A percentile compares a stretch with the other conserved stretches of the same genome.
Conservation (phyloP, 768 basidiomycete species). For the Boletus rex-veris region DNA sequence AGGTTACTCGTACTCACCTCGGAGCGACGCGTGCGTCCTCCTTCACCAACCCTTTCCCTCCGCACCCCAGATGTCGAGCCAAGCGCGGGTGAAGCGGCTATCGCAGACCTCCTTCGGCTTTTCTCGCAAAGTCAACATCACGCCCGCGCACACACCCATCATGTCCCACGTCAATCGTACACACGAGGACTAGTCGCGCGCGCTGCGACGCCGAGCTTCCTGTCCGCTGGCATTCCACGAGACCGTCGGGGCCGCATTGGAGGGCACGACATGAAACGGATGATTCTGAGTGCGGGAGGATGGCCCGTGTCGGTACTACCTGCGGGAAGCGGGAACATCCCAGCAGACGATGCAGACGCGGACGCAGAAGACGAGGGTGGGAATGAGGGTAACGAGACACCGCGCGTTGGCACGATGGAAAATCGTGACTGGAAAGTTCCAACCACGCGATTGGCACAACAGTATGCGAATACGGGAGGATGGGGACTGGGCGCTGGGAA, state of each 20-base stretch:
- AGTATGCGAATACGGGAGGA: slow-evolving; percentile 55
- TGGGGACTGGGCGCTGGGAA: slow-evolving; percentile 70
- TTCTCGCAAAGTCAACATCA: slow-evolving; percentile 52
- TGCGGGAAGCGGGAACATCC: slow-evolving; percentile 3
- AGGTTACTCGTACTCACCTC: slow-evolving; percentile 77
- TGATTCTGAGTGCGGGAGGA: slow-evolving; percentile 30
- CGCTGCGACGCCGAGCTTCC: slow-evolving; percentile 54
- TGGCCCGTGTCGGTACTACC: slow-evolving; percentile 12
- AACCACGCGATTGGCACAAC: slow-evolving; percentile 36
- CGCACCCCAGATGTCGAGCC: slow-evolving; percentile 50
- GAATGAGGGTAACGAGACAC: slow-evolving; percentile 57
- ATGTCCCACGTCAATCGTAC: slow-evolving; percentile 28
- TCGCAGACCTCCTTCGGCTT: slow-evolving; percentile 61
- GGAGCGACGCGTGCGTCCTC: slow-evolving; percentile 54
- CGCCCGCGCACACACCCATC: slow-evolving; percentile 27
- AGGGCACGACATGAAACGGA: slow-evolving; percentile 27
- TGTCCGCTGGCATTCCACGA: slow-evolving; percentile 68
- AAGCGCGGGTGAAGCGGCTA: slow-evolving; percentile 62
- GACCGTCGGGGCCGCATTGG: slow-evolving; percentile 78
- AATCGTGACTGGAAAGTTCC: slow-evolving; percentile 8
- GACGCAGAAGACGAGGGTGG: slow-evolving; percentile 35
- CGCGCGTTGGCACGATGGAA: slow-evolving; percentile 47
- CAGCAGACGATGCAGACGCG: slow-evolving; percentile 28
- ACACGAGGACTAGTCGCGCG: slow-evolving; percentile 27
- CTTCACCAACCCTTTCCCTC: slow-evolving; percentile 58